Evolutionary conservation across 495 filamentous ascomycete species (phyloP), one percentile per base, ranked within the genome.

Genomic region (Glonium stellatum): DNA sequence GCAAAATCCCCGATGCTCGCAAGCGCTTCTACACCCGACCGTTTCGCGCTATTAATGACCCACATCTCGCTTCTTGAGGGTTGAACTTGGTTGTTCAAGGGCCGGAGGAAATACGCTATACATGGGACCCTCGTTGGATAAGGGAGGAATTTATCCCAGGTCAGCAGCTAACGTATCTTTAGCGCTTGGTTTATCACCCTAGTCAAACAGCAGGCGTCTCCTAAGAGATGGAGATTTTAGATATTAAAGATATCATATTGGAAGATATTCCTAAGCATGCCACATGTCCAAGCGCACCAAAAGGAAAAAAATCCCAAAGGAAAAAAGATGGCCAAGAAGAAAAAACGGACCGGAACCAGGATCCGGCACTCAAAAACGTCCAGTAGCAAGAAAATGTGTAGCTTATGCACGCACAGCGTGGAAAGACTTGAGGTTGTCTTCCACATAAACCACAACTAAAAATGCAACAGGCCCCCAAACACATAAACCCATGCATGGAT

Each of bases 341-440:
- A 44, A 18, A 15, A 11, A 44, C 27, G 27, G 27, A 31, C 27
- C 27, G 27, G 27, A 31, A 31, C 27, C 27, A 31, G 27, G 27
- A 31, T 31, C 27, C 27, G 6, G 27, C 27, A 31, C 27, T 31
- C 27, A 31, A 31, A 31, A 31, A 31, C 27, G 27, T 31, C 27
- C 27, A 44, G 13, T 44, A 44, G 39, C 47, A 50, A 51, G n/a
- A n/a, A 51, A 51, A 51, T 5, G 5, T 9, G 25, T 25, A 13
- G 48, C 19, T 0, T 51, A 51, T 51, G 13, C 48, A 51, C 48
- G 23, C 48, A 51, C 48, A 51, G 48, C 48, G 48, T 22, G 15
- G 48, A 51, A 51, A 51, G 48, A 51, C 1, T 51, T 8, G 15
- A 51, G 25, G 10, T 27, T 15, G 9, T 31, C 48, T 15, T 31